These are phyloP conservation scores for Thraustochytrium sp. DNA, from an alignment of 352 stramenopile species.

Conservation along the genomic window DNA sequence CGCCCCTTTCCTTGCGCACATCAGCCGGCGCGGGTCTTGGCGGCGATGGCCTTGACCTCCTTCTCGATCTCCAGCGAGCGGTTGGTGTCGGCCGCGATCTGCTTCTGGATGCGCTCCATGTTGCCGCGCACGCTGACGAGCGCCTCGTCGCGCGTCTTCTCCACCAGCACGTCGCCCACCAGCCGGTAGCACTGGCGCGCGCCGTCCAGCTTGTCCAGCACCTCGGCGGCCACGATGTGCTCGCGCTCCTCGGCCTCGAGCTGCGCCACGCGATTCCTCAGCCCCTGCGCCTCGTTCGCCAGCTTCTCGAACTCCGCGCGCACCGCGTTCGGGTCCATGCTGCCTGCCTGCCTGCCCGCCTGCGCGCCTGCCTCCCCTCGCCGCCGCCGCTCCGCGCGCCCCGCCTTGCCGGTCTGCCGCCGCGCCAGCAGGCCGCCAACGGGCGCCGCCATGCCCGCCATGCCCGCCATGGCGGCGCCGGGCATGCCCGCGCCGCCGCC, in stretches of 20 bases:
- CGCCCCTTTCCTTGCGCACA: too few relatives aligned
- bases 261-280: slow-evolving; percentile 49
- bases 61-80: slow-evolving; percentile 36
- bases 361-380: too few relatives aligned
- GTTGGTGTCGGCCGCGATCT: slow-evolving; percentile 19
- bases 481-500: too few relatives aligned
- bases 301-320: slow-evolving; percentile 23
- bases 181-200: slow-evolving; percentile 85
- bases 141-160: slow-evolving; percentile 90
- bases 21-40: not conserved
- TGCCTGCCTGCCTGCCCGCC: too few relatives aligned
- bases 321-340: slow-evolving; percentile 6
- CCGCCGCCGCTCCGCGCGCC: too few relatives aligned
- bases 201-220: slow-evolving; percentile 63
- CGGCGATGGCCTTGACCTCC: slow-evolving; percentile 18
- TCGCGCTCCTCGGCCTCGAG: slow-evolving; percentile 72
- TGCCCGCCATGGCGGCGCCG: too few relatives aligned
- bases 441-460: too few relatives aligned
- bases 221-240: slow-evolving; percentile 63
- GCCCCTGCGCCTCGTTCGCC: slow-evolving; percentile 9
- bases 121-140: slow-evolving; percentile 76
- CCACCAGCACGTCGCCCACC: slow-evolving; percentile 89
- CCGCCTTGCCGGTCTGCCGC: too few relatives aligned
- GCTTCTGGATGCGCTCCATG: slow-evolving; percentile 57
- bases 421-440: too few relatives aligned